These are phyloP conservation scores for Chaetomium globosum DNA, from an alignment of 2,329 filamentous ascomycete genomes.

Conservation along the genomic window DNA sequence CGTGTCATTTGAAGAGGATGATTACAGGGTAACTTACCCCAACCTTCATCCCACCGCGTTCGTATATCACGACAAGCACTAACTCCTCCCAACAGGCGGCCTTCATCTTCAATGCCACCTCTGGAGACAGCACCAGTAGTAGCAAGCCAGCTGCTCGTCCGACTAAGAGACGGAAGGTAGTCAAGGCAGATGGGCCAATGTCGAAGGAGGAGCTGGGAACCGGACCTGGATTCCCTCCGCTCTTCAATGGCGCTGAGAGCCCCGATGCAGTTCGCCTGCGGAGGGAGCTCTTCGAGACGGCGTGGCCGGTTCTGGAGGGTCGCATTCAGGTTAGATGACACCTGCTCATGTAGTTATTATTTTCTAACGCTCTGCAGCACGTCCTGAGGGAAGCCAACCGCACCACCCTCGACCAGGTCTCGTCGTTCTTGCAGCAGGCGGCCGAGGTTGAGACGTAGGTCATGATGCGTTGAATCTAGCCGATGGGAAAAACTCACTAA, in stretches of 20 bases:
- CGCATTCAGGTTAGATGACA: constrained; percentile 59
- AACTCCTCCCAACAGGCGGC: constrained; percentile 52
- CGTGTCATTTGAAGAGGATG: constrained; percentile 45
- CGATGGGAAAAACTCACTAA: constrained; percentile 3
- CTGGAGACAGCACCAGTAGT: constrained; percentile 33
- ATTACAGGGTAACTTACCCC: constrained; percentile 47
- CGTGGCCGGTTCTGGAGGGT: constrained; percentile 66
- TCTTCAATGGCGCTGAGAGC: constrained; percentile 59
- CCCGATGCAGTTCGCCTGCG: constrained; percentile 55
- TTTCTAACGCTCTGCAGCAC: constrained; percentile 43
- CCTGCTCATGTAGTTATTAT: neutral
- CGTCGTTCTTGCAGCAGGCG: constrained; percentile 54
- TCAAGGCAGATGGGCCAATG: constrained; percentile 39
- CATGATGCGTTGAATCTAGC: neutral
- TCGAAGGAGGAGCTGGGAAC: constrained; percentile 14
- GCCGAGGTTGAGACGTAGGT: constrained; percentile 38
- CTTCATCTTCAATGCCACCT: constrained; percentile 59
- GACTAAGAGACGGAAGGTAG: constrained; percentile 61
- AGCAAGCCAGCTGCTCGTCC: constrained; percentile 45
- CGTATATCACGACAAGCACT: no score
- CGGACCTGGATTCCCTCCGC: constrained; percentile 50
- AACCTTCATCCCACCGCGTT: neutral
- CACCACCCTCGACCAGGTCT: constrained; percentile 61
- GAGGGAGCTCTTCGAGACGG: constrained; percentile 60
- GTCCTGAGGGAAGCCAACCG: constrained; percentile 64